Evolutionary conservation across 2,329 filamentous ascomycete species (phyloP).

Genomic region (Stachybotrys chlorohalonatus): DNA sequence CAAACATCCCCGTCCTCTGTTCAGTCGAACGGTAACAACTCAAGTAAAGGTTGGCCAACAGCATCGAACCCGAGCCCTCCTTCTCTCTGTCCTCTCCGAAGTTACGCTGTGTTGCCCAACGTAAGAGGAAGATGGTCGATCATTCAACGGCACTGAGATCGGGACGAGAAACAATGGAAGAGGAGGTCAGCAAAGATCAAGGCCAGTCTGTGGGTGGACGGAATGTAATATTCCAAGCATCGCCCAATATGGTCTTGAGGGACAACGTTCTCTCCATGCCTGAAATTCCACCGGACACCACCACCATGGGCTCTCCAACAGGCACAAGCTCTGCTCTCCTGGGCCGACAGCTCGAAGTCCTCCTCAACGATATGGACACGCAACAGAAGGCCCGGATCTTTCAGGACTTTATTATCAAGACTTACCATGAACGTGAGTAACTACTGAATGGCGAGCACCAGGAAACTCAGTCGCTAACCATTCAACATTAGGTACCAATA

Average conservation of each 20-base stretch:
- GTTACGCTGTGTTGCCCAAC: neutral
- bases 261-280: neutral
- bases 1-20: neutral
- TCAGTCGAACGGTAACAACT: neutral
- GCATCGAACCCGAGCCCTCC: neutral
- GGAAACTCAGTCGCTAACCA: too few relatives aligned
- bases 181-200: neutral
- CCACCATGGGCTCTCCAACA: neutral
- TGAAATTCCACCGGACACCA: neutral
- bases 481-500: neutral
- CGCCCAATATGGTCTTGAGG: neutral
- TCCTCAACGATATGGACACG: neutral
- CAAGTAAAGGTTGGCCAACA: neutral
- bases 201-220: neutral
- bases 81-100: neutral
- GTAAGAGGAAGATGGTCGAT: neutral
- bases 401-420: neutral
- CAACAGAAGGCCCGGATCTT: neutral
- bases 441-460: too few relatives aligned
- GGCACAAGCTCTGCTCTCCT: neutral
- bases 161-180: neutral
- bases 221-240: neutral
- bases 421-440: neutral
- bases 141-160: neutral
- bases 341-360: neutral